phyloP scores from a whole-genome alignment of 1,139 yeast species.

The Diutina neorugosa region DNA sequence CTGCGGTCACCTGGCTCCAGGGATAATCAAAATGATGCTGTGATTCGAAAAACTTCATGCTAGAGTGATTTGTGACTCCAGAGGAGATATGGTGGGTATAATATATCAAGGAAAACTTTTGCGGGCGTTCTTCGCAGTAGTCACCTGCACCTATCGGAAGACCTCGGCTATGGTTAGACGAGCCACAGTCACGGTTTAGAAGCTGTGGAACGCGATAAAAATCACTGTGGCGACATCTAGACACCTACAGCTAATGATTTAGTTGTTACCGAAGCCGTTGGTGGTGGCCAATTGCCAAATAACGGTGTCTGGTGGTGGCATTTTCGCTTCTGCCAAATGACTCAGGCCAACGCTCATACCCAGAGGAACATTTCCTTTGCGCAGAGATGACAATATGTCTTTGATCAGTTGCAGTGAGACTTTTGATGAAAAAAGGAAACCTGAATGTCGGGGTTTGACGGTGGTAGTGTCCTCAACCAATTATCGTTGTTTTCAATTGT shows the following conservation, averaged over 20 bases:
- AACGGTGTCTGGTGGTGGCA: too few relatives aligned
- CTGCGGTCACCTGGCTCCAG: slow-evolving; percentile 93
- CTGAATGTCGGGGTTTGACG: neutral
- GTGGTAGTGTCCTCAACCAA: too few relatives aligned
- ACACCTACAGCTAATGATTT: too few relatives aligned
- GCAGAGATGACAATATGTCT: neutral
- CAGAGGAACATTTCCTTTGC: neutral
- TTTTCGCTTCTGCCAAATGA: neutral
- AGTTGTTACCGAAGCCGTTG: too few relatives aligned
- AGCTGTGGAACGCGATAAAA: too few relatives aligned
- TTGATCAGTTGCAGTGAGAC: neutral
- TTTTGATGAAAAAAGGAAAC: too few relatives aligned
- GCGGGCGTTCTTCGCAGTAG: neutral
- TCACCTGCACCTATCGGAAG: neutral
- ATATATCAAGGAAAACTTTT: neutral
- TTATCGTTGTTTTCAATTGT: too few relatives aligned
- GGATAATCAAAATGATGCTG: slow-evolving; percentile 63
- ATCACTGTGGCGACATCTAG: too few relatives aligned
- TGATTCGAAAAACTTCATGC: slow-evolving; percentile 70
- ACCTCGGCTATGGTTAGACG: neutral
- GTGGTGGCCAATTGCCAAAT: too few relatives aligned
- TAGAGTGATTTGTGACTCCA: too few relatives aligned
- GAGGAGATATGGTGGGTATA: too few relatives aligned
- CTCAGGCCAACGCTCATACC: neutral
- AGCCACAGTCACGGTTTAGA: too few relatives aligned